These are phyloP conservation scores for Cladosporium sp. DNA, from an alignment of 2,329 filamentous ascomycete genomes.

Conservation along the genomic window DNA sequence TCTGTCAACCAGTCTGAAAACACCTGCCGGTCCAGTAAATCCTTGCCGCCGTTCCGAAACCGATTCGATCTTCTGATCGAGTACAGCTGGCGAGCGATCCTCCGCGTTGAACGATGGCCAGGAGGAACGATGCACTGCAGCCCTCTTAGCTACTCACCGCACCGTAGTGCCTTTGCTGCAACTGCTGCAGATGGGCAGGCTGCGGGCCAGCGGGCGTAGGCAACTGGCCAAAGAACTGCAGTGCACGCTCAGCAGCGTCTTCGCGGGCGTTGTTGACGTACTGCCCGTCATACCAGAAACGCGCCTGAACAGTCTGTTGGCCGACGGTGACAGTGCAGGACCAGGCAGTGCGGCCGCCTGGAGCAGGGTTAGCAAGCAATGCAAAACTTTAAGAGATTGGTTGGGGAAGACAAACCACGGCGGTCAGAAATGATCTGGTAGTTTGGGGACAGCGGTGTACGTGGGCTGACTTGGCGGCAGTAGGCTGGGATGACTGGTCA, in stretches of 20 bases:
- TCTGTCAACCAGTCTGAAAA: neutral
- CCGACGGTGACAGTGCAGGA: slow-evolving; percentile 73
- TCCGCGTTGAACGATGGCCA: neutral
- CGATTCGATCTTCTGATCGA: too few species aligned
- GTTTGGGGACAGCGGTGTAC: slow-evolving; percentile 12
- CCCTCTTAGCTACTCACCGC: slow-evolving; percentile 9
- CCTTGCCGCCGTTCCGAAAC: too few species aligned
- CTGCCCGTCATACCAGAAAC: slow-evolving; percentile 89
- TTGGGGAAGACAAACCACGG: slow-evolving; percentile 53
- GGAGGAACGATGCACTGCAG: neutral
- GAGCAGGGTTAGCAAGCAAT: neutral
- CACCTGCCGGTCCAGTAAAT: neutral
- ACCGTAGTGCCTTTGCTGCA: slow-evolving; percentile 19
- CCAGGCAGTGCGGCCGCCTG: slow-evolving; percentile 88
- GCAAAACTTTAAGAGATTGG: neutral
- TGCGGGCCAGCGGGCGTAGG: slow-evolving; percentile 21
- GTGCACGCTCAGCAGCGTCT: slow-evolving; percentile 81
- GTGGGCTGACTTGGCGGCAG: slow-evolving; percentile 11
- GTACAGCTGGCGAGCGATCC: too few species aligned
- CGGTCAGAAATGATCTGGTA: slow-evolving; percentile 73
- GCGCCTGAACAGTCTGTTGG: slow-evolving; percentile 62
- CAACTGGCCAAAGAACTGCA: slow-evolving; percentile 50
- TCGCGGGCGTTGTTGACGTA: slow-evolving; percentile 84
- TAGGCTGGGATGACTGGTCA: neutral
- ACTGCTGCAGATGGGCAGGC: slow-evolving; percentile 21